Percentiles rank a stretch among this genome's conserved stretches.
These are phyloP conservation scores for Bacidia gigantensis DNA, from an alignment of 495 filamentous ascomycete genomes.

Conservation along the genomic window DNA sequence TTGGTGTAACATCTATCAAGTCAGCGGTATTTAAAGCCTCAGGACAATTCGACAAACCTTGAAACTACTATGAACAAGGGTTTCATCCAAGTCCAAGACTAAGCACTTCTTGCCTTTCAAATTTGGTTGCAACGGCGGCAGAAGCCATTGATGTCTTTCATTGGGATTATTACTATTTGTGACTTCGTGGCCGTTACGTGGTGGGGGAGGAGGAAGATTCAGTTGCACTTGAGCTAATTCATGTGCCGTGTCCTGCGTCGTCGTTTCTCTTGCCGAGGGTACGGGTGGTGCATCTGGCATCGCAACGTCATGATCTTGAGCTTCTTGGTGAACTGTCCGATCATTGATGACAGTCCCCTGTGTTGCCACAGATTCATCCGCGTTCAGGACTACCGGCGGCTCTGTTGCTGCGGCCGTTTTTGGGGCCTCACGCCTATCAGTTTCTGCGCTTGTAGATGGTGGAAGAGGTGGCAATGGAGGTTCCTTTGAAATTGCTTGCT, in stretches of 20 bases:
- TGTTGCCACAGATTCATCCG: constrained; percentile 21
- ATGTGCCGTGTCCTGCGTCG: constrained; percentile 13
- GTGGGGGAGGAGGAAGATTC: constrained; percentile 47
- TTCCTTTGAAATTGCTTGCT: constrained; percentile 7
- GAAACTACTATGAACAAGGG: constrained; percentile 97
- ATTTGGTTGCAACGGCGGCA: constrained; percentile 64
- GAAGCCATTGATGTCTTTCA: constrained; percentile 52
- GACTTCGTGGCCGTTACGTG: constrained; percentile 26
- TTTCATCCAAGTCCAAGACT: constrained; percentile 93
- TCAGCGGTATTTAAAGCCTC: too few relatives aligned
- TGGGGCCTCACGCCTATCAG: constrained; percentile 2
- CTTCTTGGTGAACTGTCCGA: constrained; percentile 29
- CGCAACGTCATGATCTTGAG: constrained; percentile 44
- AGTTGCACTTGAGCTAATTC: constrained; percentile 26
- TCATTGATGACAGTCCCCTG: constrained; percentile 29
- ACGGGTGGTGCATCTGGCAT: constrained; percentile 43
- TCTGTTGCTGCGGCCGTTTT: constrained; percentile 13
- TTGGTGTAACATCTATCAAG: constrained; percentile 94
- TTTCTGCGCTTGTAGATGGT: constrained; percentile 1
- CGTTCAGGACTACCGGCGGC: constrained; percentile 17
- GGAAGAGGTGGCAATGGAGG: constrained; percentile 16
- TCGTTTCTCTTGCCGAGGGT: constrained; percentile 9
- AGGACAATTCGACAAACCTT: constrained; percentile 49
- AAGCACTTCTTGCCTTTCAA: constrained; percentile 83
- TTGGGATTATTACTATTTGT: constrained; percentile 27